These are phyloP conservation scores for Hypoxylon rickii DNA, from an alignment of 495 filamentous ascomycete species.

Conservation along the genomic window DNA sequence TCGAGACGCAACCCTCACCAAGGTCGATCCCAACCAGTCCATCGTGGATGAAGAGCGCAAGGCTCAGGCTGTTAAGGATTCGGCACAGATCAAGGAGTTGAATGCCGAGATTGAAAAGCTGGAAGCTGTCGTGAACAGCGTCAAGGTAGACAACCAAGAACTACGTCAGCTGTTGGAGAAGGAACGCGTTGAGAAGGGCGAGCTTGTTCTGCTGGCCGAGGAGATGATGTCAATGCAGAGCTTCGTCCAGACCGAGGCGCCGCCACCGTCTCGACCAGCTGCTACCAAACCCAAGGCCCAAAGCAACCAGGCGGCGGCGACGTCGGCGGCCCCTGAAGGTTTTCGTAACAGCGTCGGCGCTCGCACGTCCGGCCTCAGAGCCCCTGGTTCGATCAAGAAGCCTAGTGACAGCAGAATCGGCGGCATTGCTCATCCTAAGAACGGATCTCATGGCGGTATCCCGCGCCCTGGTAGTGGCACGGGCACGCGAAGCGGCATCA, in stretches of 20 bases:
- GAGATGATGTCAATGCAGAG: slow-evolving; percentile 74
- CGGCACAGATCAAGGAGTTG: slow-evolving; percentile 59
- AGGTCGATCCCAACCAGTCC: slow-evolving; percentile 54
- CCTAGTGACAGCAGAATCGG: slow-evolving; percentile 50
- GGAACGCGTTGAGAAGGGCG: slow-evolving; percentile 90
- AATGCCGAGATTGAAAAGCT: slow-evolving; percentile 72
- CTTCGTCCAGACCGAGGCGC: slow-evolving; percentile 23
- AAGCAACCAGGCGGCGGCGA: background rate
- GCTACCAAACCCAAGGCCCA: slow-evolving; percentile 4
- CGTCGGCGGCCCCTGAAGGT: slow-evolving; percentile 17
- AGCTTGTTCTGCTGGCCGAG: slow-evolving; percentile 89
- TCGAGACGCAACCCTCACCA: slow-evolving; percentile 67
- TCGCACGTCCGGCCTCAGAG: slow-evolving; percentile 49
- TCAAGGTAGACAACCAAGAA: slow-evolving; percentile 67
- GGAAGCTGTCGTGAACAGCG: slow-evolving; percentile 64
- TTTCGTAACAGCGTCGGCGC: slow-evolving; percentile 33
- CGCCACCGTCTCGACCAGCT: slow-evolving; percentile 14
- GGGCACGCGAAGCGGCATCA: slow-evolving; percentile 61
- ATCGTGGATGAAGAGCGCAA: slow-evolving; percentile 54
- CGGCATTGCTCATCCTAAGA: slow-evolving; percentile 45
- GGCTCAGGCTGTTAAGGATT: slow-evolving; percentile 54
- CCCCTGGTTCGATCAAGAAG: slow-evolving; percentile 44
- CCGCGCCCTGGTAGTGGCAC: slow-evolving; percentile 47
- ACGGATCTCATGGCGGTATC: slow-evolving; percentile 44
- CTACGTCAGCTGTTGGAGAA: slow-evolving; percentile 68